phyloP scores from a whole-genome alignment of 345 rosid species.

The Melaleuca quinquenervia region DNA sequence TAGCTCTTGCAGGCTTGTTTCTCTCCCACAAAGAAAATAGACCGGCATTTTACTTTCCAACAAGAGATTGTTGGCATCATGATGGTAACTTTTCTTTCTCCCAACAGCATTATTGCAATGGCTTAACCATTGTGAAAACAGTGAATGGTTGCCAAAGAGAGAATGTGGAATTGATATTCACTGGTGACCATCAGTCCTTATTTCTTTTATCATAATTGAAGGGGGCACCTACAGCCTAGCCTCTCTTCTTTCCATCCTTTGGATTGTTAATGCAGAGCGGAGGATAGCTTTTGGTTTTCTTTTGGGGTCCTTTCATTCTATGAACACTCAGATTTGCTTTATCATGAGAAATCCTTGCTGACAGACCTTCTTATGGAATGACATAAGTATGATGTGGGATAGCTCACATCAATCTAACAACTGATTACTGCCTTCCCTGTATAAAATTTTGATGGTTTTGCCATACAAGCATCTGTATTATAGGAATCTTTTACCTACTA shows the following conservation, averaged over 20 bases:
- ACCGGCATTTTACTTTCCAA: not conserved
- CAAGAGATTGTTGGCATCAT: not conserved
- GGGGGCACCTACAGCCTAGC: not conserved
- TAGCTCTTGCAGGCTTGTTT: not conserved
- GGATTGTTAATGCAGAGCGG: not conserved
- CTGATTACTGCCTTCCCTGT: not conserved
- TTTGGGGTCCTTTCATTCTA: not conserved
- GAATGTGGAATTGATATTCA: not conserved
- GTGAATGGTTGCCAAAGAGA: not conserved
- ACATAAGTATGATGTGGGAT: not conserved
- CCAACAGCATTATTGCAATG: not conserved
- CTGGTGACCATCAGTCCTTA: not conserved
- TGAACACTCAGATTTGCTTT: not conserved
- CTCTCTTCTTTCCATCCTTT: not conserved
- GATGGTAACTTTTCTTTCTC: not conserved
- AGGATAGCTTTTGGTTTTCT: not conserved
- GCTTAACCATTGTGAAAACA: not conserved
- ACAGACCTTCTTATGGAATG: not conserved
- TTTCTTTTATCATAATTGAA: not conserved
- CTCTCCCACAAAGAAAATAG: not conserved
- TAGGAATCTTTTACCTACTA: not conserved
- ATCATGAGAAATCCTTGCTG: not conserved
- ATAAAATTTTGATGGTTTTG: not conserved
- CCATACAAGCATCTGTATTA: not conserved
- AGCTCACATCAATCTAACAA: not conserved